phyloP scores from a whole-genome alignment of 2,329 filamentous ascomycete genomes.

The Xylaria sp. region DNA sequence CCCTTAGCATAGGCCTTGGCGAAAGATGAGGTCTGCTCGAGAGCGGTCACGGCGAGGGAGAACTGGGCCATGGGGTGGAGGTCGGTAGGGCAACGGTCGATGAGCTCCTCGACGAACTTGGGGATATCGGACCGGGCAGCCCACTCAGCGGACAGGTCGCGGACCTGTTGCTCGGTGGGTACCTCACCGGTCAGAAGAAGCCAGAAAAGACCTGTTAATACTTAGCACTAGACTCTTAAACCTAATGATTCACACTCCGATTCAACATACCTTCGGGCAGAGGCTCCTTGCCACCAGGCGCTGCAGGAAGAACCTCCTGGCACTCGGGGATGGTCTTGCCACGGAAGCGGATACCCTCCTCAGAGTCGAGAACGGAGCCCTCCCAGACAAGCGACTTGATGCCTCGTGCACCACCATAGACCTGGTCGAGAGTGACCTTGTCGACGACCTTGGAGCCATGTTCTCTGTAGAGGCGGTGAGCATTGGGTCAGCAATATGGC shows the following conservation, averaged over 20 bases:
- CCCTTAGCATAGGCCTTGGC: conserved; percentile 99
- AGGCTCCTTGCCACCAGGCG: conserved; percentile 94
- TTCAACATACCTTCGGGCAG: conserved; percentile 80
- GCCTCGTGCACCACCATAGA: conserved; percentile 98
- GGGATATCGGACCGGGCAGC: conserved; percentile 95
- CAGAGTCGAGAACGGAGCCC: conserved; percentile 95
- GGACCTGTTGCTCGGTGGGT: conserved; percentile 96
- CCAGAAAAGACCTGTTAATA: conserved; percentile 84
- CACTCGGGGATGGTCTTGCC: conserved; percentile 99
- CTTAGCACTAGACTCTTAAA: conserved; percentile 17
- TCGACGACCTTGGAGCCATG: conserved; percentile 94
- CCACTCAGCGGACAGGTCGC: conserved; percentile 98
- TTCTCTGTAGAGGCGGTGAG: conserved; percentile 68
- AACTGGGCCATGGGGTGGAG: conserved; percentile 99
- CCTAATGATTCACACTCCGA: conserved; percentile 4
- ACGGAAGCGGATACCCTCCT: conserved; percentile 99
- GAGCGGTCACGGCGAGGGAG: conserved; percentile 95
- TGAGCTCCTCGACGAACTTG: conserved; percentile 99
- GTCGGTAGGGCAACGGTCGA: conserved; percentile 98
- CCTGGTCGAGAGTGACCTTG: conserved; percentile 98
- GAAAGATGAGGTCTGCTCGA: conserved; percentile 98
- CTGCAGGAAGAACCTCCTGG: conserved; percentile 97
- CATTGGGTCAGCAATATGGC: conserved; percentile 33
- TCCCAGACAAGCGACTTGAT: conserved; percentile 99
- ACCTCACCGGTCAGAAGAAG: conserved; percentile 98